phyloP scores from a whole-genome alignment of 371 early-diverging fungal species.

The Smittium culicis region DNA sequence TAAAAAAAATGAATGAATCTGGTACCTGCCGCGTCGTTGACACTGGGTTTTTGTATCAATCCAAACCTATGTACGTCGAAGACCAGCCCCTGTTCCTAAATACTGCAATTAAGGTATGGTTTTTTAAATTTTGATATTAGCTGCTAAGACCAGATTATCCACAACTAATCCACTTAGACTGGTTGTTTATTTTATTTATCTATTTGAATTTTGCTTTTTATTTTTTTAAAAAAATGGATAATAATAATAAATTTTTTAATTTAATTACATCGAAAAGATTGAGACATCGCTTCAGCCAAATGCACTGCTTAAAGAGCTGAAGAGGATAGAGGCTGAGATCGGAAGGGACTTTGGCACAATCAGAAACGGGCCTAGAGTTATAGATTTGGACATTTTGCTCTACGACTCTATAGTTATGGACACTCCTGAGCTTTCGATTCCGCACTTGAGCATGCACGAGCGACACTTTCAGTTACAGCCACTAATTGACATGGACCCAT shows the following conservation, averaged over 20 bases:
- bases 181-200: too few relatives aligned
- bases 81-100: slow-evolving; percentile 91
- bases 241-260: too few relatives aligned
- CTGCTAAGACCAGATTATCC: too few relatives aligned
- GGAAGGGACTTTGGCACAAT: slow-evolving; percentile 53
- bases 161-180: too few relatives aligned
- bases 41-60: slow-evolving; percentile 92
- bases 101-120: slow-evolving; percentile 59
- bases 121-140: background rate
- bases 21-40: slow-evolving; percentile 51
- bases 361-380: slow-evolving; percentile 80
- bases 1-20: slow-evolving; percentile 42
- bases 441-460: slow-evolving; percentile 77
- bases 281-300: slow-evolving; percentile 59
- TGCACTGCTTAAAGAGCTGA: slow-evolving; percentile 58
- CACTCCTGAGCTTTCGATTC: slow-evolving; percentile 58
- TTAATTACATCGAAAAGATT: too few relatives aligned
- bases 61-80: slow-evolving; percentile 85
- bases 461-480: slow-evolving; percentile 91
- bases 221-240: too few relatives aligned
- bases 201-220: too few relatives aligned
- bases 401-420: slow-evolving; percentile 66
- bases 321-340: slow-evolving; percentile 63
- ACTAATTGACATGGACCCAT: slow-evolving; percentile 79
- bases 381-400: slow-evolving; percentile 90